These are phyloP conservation scores for Scopulariopsis brevicaulis DNA, from an alignment of 2,329 filamentous ascomycete genomes.

Conservation along the genomic window DNA sequence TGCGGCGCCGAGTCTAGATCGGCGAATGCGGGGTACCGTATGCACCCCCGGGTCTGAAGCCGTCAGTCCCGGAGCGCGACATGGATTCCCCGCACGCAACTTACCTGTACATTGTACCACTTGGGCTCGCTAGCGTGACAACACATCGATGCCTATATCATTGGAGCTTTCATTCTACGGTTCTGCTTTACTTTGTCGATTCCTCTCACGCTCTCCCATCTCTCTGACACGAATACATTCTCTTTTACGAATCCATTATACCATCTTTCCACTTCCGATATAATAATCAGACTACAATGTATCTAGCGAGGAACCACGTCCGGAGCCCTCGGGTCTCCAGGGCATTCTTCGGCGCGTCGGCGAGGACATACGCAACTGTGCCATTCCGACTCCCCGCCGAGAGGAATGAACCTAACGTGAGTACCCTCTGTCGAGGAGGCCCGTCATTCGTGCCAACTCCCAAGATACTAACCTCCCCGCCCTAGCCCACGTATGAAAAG, in stretches of 20 bases:
- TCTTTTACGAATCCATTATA: too few relatives aligned
- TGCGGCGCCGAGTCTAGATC: neutral
- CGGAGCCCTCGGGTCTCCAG: slow-evolving; percentile 10
- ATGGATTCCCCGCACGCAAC: neutral
- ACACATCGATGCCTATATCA: neutral
- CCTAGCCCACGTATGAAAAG: slow-evolving; percentile 17
- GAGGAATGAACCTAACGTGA: slow-evolving; percentile 20
- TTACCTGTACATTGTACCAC: neutral
- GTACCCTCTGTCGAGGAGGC: neutral
- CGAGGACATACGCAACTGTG: slow-evolving; percentile 13
- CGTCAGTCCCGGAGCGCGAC: neutral
- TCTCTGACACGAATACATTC: neutral
- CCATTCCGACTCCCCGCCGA: slow-evolving; percentile 19
- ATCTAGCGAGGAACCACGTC: neutral
- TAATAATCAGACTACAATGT: neutral
- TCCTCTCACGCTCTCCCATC: neutral
- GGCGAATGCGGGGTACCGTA: too few relatives aligned
- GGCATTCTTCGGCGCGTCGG: slow-evolving; percentile 9
- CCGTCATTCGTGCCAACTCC: neutral
- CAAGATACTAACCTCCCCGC: neutral
- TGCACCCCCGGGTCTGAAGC: too few relatives aligned
- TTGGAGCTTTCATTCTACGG: neutral
- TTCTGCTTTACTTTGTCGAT: neutral
- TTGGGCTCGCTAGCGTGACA: neutral
- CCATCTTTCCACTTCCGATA: neutral